phyloP scores from a whole-genome alignment of 2,329 filamentous ascomycete species.

The Paracorniculantispora psalliotae region DNA sequence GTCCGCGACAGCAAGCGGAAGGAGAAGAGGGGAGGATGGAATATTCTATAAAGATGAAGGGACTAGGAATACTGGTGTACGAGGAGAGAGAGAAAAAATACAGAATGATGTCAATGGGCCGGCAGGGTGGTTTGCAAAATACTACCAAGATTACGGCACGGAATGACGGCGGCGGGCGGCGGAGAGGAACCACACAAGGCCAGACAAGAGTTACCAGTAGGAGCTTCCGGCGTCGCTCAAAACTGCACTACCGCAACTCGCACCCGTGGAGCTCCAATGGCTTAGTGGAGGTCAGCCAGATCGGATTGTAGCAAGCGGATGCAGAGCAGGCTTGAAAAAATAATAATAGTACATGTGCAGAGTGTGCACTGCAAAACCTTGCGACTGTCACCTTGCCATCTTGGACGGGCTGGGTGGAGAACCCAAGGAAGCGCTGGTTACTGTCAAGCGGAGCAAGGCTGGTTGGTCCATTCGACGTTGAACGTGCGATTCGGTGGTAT shows the following conservation, averaged over 20 bases:
- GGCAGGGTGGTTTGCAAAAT: background rate
- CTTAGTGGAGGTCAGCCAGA: slow-evolving; percentile 3
- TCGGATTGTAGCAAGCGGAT: slow-evolving; percentile 3
- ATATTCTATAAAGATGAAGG: too few species aligned
- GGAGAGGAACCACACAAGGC: background rate
- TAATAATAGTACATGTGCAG: too few species aligned
- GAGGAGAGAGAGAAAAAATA: background rate
- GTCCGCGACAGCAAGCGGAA: too few species aligned
- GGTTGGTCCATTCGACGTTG: background rate
- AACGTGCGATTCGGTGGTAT: background rate
- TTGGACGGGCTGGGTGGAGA: slow-evolving; percentile 9
- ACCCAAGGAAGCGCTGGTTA: slow-evolving; percentile 7
- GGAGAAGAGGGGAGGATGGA: too few species aligned
- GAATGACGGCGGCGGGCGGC: background rate
- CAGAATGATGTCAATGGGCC: background rate
- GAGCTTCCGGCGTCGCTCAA: slow-evolving; percentile 5
- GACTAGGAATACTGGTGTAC: background rate
- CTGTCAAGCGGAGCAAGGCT: background rate
- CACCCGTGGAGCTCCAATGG: background rate
- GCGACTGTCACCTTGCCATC: slow-evolving; percentile 14
- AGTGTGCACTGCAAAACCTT: background rate
- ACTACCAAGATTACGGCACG: background rate
- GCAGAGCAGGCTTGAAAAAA: background rate
- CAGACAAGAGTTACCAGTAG: slow-evolving; percentile 11
- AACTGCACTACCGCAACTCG: slow-evolving; percentile 9